Conservation (phyloP, 305 asterid species). For the Salvia sclarea region DNA sequence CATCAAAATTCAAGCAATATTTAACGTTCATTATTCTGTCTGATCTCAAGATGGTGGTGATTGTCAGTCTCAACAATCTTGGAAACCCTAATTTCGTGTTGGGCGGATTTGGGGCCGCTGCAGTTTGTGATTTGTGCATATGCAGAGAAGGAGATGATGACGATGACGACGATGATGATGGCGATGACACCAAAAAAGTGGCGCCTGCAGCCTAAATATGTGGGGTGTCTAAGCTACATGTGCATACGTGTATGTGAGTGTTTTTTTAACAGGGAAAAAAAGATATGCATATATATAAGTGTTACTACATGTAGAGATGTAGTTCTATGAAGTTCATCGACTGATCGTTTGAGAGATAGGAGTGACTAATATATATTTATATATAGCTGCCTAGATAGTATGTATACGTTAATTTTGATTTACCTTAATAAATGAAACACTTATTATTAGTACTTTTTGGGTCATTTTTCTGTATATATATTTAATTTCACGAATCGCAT, state of each 20-base stretch:
- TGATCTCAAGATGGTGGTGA: constrained; percentile 25
- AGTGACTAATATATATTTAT: not conserved
- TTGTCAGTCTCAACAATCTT: not conserved
- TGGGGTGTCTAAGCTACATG: constrained; percentile 13
- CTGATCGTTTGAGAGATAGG: not conserved
- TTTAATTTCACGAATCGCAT: no score
- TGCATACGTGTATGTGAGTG: not conserved
- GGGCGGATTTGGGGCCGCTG: constrained; percentile 13
- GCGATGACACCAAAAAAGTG: not conserved
- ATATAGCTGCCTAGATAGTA: not conserved
- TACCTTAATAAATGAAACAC: constrained; percentile 10
- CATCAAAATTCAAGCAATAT: not conserved
- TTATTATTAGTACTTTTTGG: no score
- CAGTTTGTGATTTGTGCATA: not conserved
- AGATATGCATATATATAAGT: not conserved
- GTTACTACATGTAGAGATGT: not conserved
- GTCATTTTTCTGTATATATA: no score
- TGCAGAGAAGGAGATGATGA: constrained; percentile 22
- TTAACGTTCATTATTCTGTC: not conserved
- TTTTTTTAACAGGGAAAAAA: not conserved
- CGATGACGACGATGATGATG: constrained; percentile 35
- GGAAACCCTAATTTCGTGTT: constrained; percentile 8
- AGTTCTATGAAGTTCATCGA: not conserved
- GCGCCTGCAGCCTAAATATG: constrained; percentile 35
- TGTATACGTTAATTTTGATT: not conserved